A percentile compares a stretch with the other conserved stretches of the same genome.
phyloP scores from a whole-genome alignment of 2,329 filamentous ascomycete genomes.

The Diaporthe vexans region DNA sequence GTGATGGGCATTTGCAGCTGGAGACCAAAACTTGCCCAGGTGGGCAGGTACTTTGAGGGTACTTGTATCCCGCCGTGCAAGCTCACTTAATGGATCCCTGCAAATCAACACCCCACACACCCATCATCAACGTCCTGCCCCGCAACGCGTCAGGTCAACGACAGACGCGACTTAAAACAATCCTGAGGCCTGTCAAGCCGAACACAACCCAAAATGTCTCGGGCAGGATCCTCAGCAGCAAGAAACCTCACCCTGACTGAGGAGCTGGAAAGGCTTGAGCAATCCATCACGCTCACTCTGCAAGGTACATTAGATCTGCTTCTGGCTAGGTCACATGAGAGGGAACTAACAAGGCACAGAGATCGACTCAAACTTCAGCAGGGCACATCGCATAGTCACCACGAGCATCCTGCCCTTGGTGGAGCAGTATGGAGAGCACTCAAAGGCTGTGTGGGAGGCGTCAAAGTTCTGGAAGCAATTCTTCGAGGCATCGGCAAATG shows the following conservation, averaged over 20 bases:
- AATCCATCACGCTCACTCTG: slow-evolving; percentile 94
- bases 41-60: neutral
- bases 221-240: slow-evolving; percentile 60
- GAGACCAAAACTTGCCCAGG: neutral
- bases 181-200: neutral
- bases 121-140: slow-evolving; percentile 33
- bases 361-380: slow-evolving; percentile 98
- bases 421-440: slow-evolving; percentile 95
- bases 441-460: slow-evolving; percentile 94
- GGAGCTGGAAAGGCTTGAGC: slow-evolving; percentile 94
- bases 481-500: slow-evolving; percentile 98
- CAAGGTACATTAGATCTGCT: slow-evolving; percentile 74
- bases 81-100: slow-evolving; percentile 9
- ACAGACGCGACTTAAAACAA: slow-evolving; percentile 36
- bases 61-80: slow-evolving; percentile 2
- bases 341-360: slow-evolving; percentile 65
- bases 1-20: neutral
- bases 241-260: slow-evolving; percentile 85
- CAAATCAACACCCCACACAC: slow-evolving; percentile 4
- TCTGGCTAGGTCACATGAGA: neutral
- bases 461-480: slow-evolving; percentile 99
- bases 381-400: slow-evolving; percentile 95
- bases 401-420: slow-evolving; percentile 93
- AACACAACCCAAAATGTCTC: slow-evolving; percentile 59
- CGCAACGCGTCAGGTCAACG: slow-evolving; percentile 36